A percentile compares a stretch with the other conserved stretches of the same genome.
These are phyloP conservation scores for Macadamia integrifolia DNA, from an alignment of 164 flowering plant genomes.

Conservation along the genomic window DNA sequence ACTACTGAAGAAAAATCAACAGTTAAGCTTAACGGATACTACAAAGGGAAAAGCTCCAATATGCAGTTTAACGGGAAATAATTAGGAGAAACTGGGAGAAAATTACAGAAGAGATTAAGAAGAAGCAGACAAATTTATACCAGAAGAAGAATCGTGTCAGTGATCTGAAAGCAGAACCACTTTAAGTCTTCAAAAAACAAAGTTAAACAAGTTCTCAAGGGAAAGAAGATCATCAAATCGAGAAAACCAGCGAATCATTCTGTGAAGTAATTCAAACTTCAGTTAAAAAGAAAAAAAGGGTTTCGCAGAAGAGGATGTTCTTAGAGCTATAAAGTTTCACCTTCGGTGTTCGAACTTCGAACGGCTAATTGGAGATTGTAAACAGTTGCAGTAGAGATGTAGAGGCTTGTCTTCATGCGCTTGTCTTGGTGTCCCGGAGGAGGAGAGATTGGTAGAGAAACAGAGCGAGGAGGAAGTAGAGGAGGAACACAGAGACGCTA, in stretches of 20 bases:
- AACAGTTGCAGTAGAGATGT: background rate
- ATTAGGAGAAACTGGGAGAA: slow-evolving; percentile 1
- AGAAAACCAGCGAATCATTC: too few species aligned
- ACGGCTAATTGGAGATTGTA: too few species aligned
- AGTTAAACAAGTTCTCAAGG: slow-evolving; percentile 1
- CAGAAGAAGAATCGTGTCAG: slow-evolving; percentile 1
- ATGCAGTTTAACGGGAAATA: background rate
- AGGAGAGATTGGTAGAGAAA: too few species aligned
- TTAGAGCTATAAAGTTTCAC: background rate
- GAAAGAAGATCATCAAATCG: slow-evolving; percentile 5
- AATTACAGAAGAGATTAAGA: slow-evolving; percentile 1
- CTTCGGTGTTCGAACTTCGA: background rate
- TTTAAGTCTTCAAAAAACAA: too few species aligned
- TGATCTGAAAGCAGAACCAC: slow-evolving; percentile 4
- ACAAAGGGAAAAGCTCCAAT: slow-evolving; percentile 14
- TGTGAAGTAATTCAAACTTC: too few species aligned
- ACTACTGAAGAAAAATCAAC: background rate
- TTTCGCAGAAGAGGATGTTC: background rate
- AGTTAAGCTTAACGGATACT: background rate
- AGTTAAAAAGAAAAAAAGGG: background rate
- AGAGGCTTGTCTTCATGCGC: slow-evolving; percentile 8
- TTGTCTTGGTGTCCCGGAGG: background rate
- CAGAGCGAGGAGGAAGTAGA: too few species aligned
- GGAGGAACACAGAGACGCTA: too few species aligned
- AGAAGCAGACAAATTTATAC: background rate